Conservation (phyloP, 2,329 filamentous ascomycete genomes). For the Paracoccidioides lutzii region DNA sequence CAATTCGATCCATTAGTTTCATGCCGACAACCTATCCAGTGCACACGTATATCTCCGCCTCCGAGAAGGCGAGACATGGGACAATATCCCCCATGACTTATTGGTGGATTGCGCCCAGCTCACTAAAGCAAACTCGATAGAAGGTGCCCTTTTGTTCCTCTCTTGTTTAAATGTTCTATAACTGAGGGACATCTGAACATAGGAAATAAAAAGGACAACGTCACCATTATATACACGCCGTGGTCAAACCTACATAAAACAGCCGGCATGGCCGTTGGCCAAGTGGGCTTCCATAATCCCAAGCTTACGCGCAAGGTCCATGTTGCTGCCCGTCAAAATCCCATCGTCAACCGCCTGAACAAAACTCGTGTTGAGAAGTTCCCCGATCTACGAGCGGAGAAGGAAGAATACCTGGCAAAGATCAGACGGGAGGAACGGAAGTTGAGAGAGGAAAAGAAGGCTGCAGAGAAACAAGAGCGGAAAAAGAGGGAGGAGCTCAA, state of each 20-base stretch:
- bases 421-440: conserved; percentile 54
- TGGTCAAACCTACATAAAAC: conserved; percentile 96
- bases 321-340: conserved; percentile 68
- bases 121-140: conserved; percentile 97
- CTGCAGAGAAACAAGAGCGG: conserved; percentile 30
- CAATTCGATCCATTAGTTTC: conserved; percentile 50
- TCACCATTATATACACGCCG: conserved; percentile 93
- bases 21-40: conserved; percentile 92
- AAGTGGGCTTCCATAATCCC: conserved; percentile 85
- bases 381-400: conserved; percentile 71
- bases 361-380: conserved; percentile 87
- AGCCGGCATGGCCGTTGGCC: conserved; percentile 86
- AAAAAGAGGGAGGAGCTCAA: conserved; percentile 81
- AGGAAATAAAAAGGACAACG: conserved; percentile 98
- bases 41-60: conserved; percentile 93
- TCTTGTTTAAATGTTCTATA: background rate
- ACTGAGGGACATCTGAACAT: background rate
- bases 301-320: conserved; percentile 72
- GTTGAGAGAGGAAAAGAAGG: conserved; percentile 27
- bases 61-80: conserved; percentile 67
- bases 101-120: conserved; percentile 86
- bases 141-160: conserved; percentile 44
- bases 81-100: conserved; percentile 60
- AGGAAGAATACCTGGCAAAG: conserved; percentile 60
- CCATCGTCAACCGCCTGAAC: conserved; percentile 92